phyloP scores from a whole-genome alignment of 2,329 filamentous ascomycete genomes.

The Diaporthe humulicola region DNA sequence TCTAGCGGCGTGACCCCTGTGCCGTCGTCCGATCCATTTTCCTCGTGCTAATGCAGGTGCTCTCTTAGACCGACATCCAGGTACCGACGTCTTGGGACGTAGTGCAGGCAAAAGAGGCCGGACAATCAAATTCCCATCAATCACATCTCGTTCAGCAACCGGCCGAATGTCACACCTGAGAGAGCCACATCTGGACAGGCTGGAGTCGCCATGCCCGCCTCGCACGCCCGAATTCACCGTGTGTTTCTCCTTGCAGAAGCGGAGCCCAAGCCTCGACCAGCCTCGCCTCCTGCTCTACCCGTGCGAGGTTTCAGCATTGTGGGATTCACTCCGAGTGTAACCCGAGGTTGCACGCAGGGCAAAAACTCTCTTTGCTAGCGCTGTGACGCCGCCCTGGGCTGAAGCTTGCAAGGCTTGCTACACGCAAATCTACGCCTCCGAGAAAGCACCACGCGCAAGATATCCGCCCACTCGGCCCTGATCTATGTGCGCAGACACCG shows the following conservation, averaged over 20 bases:
- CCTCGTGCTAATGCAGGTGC: conserved; percentile 31
- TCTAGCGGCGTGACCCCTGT: background rate
- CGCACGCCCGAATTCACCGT: conserved; percentile 16
- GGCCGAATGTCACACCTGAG: background rate
- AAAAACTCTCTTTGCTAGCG: conserved; percentile 17
- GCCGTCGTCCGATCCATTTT: conserved; percentile 25
- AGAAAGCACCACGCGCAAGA: background rate
- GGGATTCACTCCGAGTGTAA: conserved; percentile 36
- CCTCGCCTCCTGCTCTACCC: conserved; percentile 29
- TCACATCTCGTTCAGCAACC: background rate
- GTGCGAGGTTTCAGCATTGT: conserved; percentile 28
- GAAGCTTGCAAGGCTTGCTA: conserved; percentile 29
- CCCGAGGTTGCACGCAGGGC: conserved; percentile 38
- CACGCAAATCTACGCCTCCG: conserved; percentile 2
- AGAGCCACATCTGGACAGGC: background rate
- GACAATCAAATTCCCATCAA: conserved; percentile 39
- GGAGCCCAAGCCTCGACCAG: background rate
- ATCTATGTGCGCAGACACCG: background rate
- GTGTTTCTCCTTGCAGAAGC: conserved; percentile 26
- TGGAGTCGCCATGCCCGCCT: conserved; percentile 12
- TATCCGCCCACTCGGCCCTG: background rate
- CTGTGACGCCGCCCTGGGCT: conserved; percentile 13
- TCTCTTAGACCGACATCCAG: conserved; percentile 28
- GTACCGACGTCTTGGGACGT: conserved; percentile 37
- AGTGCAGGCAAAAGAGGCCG: conserved; percentile 13